phyloP scores from a whole-genome alignment of 202 grass and related monocot species.

The Schoenoplectus tabernaemontani region DNA sequence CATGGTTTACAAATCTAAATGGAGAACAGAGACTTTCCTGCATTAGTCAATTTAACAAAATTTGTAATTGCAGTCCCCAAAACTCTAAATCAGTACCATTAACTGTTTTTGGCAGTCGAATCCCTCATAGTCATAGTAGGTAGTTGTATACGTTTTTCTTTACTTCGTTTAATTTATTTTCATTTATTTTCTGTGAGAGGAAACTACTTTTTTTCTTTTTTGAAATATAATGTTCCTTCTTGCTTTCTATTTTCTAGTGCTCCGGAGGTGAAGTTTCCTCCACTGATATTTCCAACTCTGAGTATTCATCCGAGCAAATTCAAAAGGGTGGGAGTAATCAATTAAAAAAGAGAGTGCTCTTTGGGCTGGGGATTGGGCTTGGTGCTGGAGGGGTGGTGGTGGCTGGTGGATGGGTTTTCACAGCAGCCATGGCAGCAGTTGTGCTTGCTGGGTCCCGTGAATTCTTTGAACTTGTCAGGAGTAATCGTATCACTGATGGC shows the following conservation, averaged over 20 bases:
- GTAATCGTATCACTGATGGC: slow-evolving; percentile 34
- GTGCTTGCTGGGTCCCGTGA: slow-evolving; percentile 49
- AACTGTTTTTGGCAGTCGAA: background rate
- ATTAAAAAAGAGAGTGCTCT: slow-evolving; percentile 56
- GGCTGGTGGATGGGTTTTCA: slow-evolving; percentile 64
- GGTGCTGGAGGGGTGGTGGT: slow-evolving; percentile 70
- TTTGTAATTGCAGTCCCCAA: background rate
- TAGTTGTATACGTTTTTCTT: background rate
- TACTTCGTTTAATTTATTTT: too few species aligned
- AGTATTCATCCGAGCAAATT: slow-evolving; percentile 15
- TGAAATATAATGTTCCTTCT: background rate
- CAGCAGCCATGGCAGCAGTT: slow-evolving; percentile 30
- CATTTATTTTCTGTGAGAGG: too few species aligned
- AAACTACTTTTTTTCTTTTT: too few species aligned
- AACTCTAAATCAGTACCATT: background rate
- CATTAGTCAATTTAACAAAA: background rate
- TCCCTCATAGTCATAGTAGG: background rate
- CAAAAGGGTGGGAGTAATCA: slow-evolving; percentile 24
- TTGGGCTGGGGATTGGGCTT: slow-evolving; percentile 80
- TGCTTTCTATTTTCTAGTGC: background rate
- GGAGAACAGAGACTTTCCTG: background rate
- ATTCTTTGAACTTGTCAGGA: slow-evolving; percentile 82
- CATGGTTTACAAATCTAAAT: background rate
- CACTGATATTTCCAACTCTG: background rate
- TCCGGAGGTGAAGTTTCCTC: background rate